These are phyloP conservation scores for Ophiostoma australiae DNA, from an alignment of 2,329 filamentous ascomycete genomes.

Conservation along the genomic window DNA sequence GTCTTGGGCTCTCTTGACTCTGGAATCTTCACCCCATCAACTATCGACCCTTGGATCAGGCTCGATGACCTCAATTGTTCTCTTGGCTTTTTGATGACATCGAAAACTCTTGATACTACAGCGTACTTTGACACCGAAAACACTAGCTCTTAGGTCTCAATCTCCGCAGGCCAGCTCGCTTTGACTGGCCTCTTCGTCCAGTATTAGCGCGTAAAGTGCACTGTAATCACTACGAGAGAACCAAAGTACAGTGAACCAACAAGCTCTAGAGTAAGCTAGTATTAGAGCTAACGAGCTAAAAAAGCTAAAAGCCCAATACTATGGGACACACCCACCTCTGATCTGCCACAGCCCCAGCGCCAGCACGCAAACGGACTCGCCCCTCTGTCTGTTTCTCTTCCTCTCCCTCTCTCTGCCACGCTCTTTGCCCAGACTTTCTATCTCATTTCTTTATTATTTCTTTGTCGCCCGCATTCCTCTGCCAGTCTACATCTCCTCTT, in stretches of 20 bases:
- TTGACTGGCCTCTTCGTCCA: neutral
- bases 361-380: conserved; percentile 7
- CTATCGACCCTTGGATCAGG: too few relatives aligned
- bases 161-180: conserved; percentile 3
- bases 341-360: neutral
- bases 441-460: conserved; percentile 9
- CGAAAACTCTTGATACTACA: too few relatives aligned
- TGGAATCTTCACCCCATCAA: neutral
- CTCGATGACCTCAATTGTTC: too few relatives aligned
- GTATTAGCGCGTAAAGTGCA: neutral
- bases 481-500: neutral
- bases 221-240: neutral
- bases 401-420: neutral
- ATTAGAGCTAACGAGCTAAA: neutral
- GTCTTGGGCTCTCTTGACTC: neutral
- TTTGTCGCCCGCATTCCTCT: neutral
- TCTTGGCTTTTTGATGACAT: too few relatives aligned
- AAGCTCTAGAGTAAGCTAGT: neutral
- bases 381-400: neutral
- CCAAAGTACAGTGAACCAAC: neutral
- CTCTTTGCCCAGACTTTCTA: neutral
- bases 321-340: conserved; percentile 5
- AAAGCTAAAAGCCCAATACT: neutral
- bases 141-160: neutral
- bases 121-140: too few relatives aligned